Base-by-base conservation (phyloP, 495 filamentous ascomycete genomes). In the Xylaria longipes region DNA sequence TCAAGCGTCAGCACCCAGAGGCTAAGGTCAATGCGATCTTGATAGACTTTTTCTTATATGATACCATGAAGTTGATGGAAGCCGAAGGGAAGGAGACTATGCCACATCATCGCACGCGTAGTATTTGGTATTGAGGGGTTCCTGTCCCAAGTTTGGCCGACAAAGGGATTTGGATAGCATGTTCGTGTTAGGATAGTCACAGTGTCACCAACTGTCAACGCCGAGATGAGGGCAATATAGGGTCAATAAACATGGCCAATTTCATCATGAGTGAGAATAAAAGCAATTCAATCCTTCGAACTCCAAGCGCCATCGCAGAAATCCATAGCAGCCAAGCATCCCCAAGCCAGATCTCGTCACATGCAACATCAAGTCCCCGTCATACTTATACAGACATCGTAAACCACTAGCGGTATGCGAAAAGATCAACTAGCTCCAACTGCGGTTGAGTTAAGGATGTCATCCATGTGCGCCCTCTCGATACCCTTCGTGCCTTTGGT, bases 1-100 rank as follows among this genome's bases (percentile, higher is more conserved):
- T 99, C 60, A 74, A 90, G 64, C 86, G 83, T 39, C 74, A 87
- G 1, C 88, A 98, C 76, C 93, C 94, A 0, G 90, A 91, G 20
- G 80, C 85, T 0, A 82, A 84, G 52, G 83, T 97, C 78, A 98
- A 97, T 77, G 96, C 96, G 1, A 92, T 98, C 45, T 76, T 98
- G 70, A 95, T 99, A 66, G 96, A 99, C 78, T 98, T 97, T 79
- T 97, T 97, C 78, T 84, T 99, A 50, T 98, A 98, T 78, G 96
- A 98, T 82, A 91, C 91, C 3, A 92, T 95, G 81, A 98, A 98
- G 80, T 89, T 90, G 70, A 79, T 92, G 78, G 94, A 98, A 74
- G 77, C 74, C 9, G 83, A 87, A 20, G 83, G 87, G 31, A 81
- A 76, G 50, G 89, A 92, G 72, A 84, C 79, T 46, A 91, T 96